A percentile compares a stretch with the other conserved stretches of the same genome.
phyloP scores from a whole-genome alignment of 768 basidiomycete species.

The Tylopilus sp. region DNA sequence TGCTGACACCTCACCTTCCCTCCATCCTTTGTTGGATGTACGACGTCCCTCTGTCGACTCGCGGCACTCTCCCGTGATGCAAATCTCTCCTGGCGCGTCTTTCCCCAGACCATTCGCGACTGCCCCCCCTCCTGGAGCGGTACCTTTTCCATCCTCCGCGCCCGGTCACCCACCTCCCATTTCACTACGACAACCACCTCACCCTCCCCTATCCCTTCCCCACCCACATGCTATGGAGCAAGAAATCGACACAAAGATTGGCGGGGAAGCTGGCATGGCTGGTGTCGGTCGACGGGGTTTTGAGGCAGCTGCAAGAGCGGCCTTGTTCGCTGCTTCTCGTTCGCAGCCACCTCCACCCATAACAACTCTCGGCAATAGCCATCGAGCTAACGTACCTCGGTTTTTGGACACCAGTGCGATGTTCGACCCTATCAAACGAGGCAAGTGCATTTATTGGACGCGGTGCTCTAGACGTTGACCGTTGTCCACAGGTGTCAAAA shows the following conservation, averaged over 20 bases:
- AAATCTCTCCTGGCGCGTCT: neutral
- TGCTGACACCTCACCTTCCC: conserved; percentile 14
- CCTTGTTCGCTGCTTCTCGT: conserved; percentile 38
- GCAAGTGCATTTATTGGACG: conserved; percentile 15
- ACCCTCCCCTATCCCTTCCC: conserved; percentile 13
- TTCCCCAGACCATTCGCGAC: conserved; percentile 9
- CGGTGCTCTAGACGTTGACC: conserved; percentile 6
- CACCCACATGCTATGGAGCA: conserved; percentile 10
- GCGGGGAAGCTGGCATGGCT: conserved; percentile 84
- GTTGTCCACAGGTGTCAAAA: conserved; percentile 23
- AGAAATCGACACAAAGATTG: conserved; percentile 65
- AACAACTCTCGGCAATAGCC: conserved; percentile 7
- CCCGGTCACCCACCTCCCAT: conserved; percentile 3
- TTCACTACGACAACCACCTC: conserved; percentile 19
- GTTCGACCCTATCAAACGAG: conserved; percentile 30
- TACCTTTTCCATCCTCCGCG: conserved; percentile 17
- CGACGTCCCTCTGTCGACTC: conserved; percentile 16
- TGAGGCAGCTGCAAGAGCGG: conserved; percentile 66
- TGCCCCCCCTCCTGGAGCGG: conserved; percentile 3
- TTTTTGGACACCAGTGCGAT: conserved; percentile 45
- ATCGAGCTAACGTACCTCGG: conserved; percentile 37
- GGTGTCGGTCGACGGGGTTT: conserved; percentile 87
- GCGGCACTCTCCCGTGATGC: conserved; percentile 4
- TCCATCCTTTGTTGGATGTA: conserved; percentile 11
- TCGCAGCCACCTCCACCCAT: conserved; percentile 6